A percentile compares a stretch with the other conserved stretches of the same genome.
Conservation (phyloP, 495 filamentous ascomycete genomes). For the Sporormia fimetaria region DNA sequence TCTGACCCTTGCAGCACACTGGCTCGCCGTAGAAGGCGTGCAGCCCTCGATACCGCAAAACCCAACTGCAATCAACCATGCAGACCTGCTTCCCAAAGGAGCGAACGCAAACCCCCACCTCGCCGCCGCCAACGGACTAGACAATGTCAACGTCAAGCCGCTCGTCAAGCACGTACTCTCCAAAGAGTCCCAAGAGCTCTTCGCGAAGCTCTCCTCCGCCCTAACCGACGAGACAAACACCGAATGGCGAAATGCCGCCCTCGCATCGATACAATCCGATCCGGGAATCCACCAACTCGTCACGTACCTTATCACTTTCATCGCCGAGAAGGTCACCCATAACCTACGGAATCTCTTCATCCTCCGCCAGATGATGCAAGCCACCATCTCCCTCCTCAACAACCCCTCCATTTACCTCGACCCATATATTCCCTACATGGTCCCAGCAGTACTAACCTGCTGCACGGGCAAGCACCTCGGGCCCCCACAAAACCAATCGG, state of each 20-base stretch:
- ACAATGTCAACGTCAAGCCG: conserved; percentile 73
- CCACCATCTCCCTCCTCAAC: conserved; percentile 68
- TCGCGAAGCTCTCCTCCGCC: conserved; percentile 79
- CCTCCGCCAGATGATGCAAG: conserved; percentile 79
- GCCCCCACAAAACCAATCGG: conserved; percentile 4
- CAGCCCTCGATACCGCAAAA: conserved; percentile 95
- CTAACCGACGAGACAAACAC: conserved; percentile 76
- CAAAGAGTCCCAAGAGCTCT: conserved; percentile 94
- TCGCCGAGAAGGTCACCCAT: conserved; percentile 89
- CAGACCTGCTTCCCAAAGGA: conserved; percentile 80
- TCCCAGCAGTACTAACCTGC: conserved; percentile 86
- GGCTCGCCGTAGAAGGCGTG: conserved; percentile 91
- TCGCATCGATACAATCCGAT: conserved; percentile 70
- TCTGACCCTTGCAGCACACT: conserved; percentile 56
- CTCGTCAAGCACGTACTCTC: conserved; percentile 90
- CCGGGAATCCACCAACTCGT: conserved; percentile 89
- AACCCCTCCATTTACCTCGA: conserved; percentile 77
- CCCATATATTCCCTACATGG: conserved; percentile 75
- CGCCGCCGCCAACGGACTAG: conserved; percentile 68
- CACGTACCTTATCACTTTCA: conserved; percentile 91
- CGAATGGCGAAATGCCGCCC: conserved; percentile 70
- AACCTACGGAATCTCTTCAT: conserved; percentile 75
- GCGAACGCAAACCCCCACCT: conserved; percentile 71
- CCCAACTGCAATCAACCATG: conserved; percentile 71
- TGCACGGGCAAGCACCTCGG: conserved; percentile 73